Evolutionary conservation across 805 yeast species (phyloP), one percentile per base, ranked within the genome.

Genomic region (Candida corydali): DNA sequence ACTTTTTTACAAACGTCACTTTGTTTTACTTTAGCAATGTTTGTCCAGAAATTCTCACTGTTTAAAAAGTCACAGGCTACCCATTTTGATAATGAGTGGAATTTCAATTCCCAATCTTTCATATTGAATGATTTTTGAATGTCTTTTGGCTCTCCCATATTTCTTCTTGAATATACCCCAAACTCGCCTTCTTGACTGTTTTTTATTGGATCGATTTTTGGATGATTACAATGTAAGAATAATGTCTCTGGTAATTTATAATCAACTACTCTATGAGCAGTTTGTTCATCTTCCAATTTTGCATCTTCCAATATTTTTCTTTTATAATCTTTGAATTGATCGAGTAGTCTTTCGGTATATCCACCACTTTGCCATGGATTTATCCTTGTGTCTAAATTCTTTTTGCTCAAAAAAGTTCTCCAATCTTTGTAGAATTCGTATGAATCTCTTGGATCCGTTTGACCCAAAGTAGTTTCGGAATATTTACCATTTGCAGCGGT

Each of bases 31-130:
- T 42, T 40, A 3, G 36, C 45, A 11, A 45, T 41, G 22, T 44
- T 36, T 9, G 23, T 35, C 65, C 65, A 59, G 29, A 36, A 56
- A 11, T 35, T 31, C 11, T 44, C 37, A 29, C 52, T 50, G n/a
- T 40, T 41, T 22, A 61, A 38, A 3, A 47, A 61, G 8, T 44
- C 46, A 40, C 69, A 63, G 10, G 56, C 57, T 14, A 57, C 40
- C 59, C 58, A 59, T 25, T 53, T 45, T 29, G 61, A 47, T 20
- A 61, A 49, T 5, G 65, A 41, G 37, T 59, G 65, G 41, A 61
- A 55, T 34, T 49, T 44, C 30, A 63, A 44, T 39, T 63, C 67
- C 69, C 69, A 63, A 39, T 63, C 69, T 5, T 39, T 34, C 1
- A 32, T 18, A 17, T 51, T 43, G 9, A 50, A 38, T 3, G 39